Evolutionary conservation across 129 eudicot species (phyloP).

Genomic region (Dittrichia graveolens): DNA sequence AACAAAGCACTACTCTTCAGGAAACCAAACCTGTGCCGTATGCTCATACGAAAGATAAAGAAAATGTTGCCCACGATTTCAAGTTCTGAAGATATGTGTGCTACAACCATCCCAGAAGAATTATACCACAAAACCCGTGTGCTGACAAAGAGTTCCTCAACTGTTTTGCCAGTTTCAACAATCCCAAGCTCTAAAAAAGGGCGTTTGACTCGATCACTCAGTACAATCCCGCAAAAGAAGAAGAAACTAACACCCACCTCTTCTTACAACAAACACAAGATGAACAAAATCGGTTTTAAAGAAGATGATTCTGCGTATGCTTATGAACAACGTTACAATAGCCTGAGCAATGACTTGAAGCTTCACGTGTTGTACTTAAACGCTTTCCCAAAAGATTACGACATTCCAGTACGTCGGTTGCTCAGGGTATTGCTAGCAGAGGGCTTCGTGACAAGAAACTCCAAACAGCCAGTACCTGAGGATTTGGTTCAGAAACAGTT

Average conservation of each 20-base stretch:
- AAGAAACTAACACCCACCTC: neutral
- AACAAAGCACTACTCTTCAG: conserved; percentile 32
- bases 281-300: neutral
- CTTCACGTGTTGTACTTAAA: neutral
- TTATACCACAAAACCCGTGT: neutral
- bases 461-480: conserved; percentile 28
- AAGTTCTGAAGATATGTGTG: neutral
- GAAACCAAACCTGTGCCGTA: conserved; percentile 29
- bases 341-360: neutral
- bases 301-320: neutral
- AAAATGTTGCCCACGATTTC: neutral
- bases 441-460: conserved; percentile 44
- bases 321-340: neutral
- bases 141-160: conserved; percentile 12
- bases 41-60: conserved; percentile 33
- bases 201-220: neutral
- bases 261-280: conserved; percentile 14
- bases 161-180: conserved; percentile 22
- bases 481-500: conserved; percentile 46
- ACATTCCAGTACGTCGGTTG: conserved; percentile 50
- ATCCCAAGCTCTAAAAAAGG: neutral
- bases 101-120: neutral
- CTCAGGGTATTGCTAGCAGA: conserved; percentile 59
- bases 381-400: conserved; percentile 45
- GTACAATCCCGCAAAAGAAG: neutral